These are phyloP conservation scores for Colletotrichum nymphaeae DNA, from an alignment of 2,329 filamentous ascomycete genomes.

Conservation along the genomic window DNA sequence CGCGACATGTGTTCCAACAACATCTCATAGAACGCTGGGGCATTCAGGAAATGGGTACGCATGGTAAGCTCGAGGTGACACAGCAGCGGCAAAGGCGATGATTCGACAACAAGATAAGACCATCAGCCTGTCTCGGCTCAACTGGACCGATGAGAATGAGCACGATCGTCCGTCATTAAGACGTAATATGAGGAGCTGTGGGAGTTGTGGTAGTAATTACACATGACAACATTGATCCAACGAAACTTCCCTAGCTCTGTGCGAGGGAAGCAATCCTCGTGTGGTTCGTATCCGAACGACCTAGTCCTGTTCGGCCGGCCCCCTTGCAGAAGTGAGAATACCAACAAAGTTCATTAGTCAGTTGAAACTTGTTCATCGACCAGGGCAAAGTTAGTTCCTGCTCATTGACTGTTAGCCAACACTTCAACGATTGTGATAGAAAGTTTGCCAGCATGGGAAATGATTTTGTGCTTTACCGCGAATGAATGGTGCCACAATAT, in stretches of 20 bases:
- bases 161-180: background rate
- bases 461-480: background rate
- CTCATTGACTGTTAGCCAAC: background rate
- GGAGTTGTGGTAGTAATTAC: background rate
- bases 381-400: background rate
- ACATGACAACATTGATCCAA: background rate
- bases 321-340: background rate
- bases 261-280: background rate
- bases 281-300: background rate
- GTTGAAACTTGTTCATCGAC: background rate
- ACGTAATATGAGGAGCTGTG: background rate
- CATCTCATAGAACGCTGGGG: background rate
- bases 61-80: background rate
- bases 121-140: background rate
- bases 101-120: background rate
- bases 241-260: background rate
- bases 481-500: background rate
- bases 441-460: too few species aligned
- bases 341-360: background rate
- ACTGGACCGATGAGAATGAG: background rate
- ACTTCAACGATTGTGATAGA: too few species aligned
- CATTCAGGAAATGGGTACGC: background rate
- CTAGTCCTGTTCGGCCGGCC: background rate
- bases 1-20: background rate
- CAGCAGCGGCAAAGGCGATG: background rate